Conservation (phyloP, 495 filamentous ascomycete species). For the Cladorrhinum samala region DNA sequence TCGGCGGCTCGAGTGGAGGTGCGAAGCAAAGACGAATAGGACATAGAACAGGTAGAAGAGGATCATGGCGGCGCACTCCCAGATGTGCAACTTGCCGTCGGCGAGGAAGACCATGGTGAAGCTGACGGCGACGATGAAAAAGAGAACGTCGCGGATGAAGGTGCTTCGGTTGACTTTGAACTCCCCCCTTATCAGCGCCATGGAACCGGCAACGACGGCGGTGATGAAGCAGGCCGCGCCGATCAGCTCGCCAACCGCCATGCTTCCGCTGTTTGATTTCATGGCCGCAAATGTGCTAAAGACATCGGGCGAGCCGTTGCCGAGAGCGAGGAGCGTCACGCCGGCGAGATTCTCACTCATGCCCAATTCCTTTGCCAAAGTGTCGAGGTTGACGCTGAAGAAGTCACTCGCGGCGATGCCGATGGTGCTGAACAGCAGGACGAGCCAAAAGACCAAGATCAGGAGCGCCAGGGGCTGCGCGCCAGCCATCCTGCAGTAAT, state of each 20-base stretch:
- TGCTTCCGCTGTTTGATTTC: slow-evolving; percentile 88
- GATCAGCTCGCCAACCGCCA: slow-evolving; percentile 93
- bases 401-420: slow-evolving; percentile 99
- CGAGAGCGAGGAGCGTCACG: slow-evolving; percentile 94
- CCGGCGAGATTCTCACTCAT: slow-evolving; percentile 95
- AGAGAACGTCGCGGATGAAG: slow-evolving; percentile 87
- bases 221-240: slow-evolving; percentile 96
- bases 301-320: slow-evolving; percentile 98
- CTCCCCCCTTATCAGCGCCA: slow-evolving; percentile 90
- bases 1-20: slow-evolving; percentile 67
- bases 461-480: slow-evolving; percentile 71
- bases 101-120: slow-evolving; percentile 85
- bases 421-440: slow-evolving; percentile 90
- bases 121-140: slow-evolving; percentile 80
- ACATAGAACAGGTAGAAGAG: slow-evolving; percentile 91
- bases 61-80: slow-evolving; percentile 90
- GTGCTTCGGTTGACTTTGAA: slow-evolving; percentile 84
- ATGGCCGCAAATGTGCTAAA: slow-evolving; percentile 98
- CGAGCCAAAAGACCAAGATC: slow-evolving; percentile 75
- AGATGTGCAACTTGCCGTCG: slow-evolving; percentile 76
- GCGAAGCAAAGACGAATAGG: slow-evolving; percentile 80
- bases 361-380: slow-evolving; percentile 77
- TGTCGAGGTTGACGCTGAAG: slow-evolving; percentile 93
- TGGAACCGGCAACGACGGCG: slow-evolving; percentile 94
- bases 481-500: slow-evolving; percentile 74